Base-by-base conservation (phyloP, 805 yeast genomes). In the Metschnikowia gruessii region DNA sequence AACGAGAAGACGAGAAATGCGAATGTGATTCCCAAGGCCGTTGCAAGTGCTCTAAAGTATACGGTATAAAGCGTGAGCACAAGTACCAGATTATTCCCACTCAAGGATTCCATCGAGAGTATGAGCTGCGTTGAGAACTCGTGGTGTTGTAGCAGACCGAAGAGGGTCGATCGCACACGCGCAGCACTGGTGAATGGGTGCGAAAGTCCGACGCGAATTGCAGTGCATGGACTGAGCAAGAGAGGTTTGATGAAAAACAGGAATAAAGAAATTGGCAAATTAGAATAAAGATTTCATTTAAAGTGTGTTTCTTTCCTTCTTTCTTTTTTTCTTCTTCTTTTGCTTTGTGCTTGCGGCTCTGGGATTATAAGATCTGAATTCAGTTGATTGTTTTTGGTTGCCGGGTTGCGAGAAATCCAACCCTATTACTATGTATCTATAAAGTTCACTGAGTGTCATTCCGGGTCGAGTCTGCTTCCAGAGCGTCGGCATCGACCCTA, bases 401-500 rank as follows among this genome's bases (percentile, higher is more conserved):
- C 24, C 24, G 4, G n/a, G 8, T 21, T 8, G 8, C 8, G 24
- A 21, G 24, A 21, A 21, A 21, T 21, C 24, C 24, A 21, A 5
- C 24, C 24, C 4, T 21, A 8, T 21, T 21, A 21, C 28, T 7
- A 26, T 7, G 12, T 26, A 10, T 26, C 9, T 26, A 26, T 26
- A 26, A 26, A 3, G 8, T 16, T 16, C 26, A 22, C 15, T 26
- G 32, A 10, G 7, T 17, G 10, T 35, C 30, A 22, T 43, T 30
- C 24, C 4, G 41, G 8, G 19, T 26, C n/a, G 46, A 30, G 18
- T 24, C 29, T 7, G 42, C 46, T 38, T 38, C 47, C 42, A 18
- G 47, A 32, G 39, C 45, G 37, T 43, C 48, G 17, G 13, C 39
- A 21, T 54, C 57, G 16, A 42, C 56, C 13, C 38, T 37, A 21